Evolutionary conservation across 1,284 basidiomycete species (phyloP).

Genomic region (Ustilago nuda): DNA sequence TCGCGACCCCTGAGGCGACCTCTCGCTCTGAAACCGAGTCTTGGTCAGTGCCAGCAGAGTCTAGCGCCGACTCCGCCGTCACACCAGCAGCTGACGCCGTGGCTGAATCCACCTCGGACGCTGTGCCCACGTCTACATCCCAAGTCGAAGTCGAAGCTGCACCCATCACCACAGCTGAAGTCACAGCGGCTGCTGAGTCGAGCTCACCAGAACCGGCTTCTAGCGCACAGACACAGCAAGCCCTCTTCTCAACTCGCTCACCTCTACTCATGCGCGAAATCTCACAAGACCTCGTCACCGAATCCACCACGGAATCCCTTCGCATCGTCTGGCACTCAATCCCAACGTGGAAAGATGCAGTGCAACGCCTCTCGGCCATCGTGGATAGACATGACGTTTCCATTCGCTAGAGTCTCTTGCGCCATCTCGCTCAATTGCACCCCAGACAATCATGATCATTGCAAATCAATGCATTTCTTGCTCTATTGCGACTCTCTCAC

Average conservation of each 20-base stretch:
- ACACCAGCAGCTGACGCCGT: neutral
- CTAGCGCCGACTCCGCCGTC: neutral
- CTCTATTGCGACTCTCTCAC: neutral
- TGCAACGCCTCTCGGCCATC: slow-evolving; percentile 26
- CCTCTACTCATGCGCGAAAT: slow-evolving; percentile 30
- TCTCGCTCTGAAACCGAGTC: too few relatives aligned
- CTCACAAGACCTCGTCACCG: slow-evolving; percentile 31
- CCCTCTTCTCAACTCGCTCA: neutral
- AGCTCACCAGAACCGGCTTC: neutral
- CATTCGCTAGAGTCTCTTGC: slow-evolving; percentile 14
- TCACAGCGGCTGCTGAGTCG: neutral
- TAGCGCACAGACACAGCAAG: neutral
- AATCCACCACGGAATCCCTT: slow-evolving; percentile 25
- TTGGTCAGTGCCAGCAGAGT: neutral
- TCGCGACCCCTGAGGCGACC: neutral
- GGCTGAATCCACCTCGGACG: neutral
- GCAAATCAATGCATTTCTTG: neutral
- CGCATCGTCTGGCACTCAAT: slow-evolving; percentile 27
- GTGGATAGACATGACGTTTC: slow-evolving; percentile 27
- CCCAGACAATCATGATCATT: neutral
- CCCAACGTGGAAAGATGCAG: slow-evolving; percentile 20
- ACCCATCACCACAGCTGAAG: slow-evolving; percentile 1
- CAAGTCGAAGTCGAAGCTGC: slow-evolving; percentile 1
- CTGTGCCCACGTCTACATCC: neutral
- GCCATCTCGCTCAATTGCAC: slow-evolving; percentile 1